A percentile compares a stretch with the other conserved stretches of the same genome.
Evolutionary conservation across 169 alveolate genomes (phyloP).

Genomic region (Plasmodium chabaudi): DNA sequence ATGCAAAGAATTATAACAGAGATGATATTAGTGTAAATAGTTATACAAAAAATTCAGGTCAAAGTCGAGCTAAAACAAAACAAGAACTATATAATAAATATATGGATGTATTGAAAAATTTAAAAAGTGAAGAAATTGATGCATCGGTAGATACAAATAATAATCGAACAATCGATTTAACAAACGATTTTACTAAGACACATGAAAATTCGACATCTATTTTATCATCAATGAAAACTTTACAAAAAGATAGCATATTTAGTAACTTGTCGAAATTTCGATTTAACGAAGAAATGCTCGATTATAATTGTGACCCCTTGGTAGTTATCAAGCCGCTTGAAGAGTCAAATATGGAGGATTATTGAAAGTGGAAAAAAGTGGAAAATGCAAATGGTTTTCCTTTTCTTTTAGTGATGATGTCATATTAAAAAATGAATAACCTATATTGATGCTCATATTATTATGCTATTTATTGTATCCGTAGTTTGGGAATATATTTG

Average conservation of each 20-base stretch:
- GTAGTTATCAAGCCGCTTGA: slow-evolving; percentile 58
- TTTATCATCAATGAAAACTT: slow-evolving; percentile 52
- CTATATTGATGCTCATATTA: no score
- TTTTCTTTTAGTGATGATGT: no score
- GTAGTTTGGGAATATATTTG: no score
- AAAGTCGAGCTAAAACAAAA: slow-evolving; percentile 18
- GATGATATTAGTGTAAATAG: not conserved
- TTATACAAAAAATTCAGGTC: slow-evolving; percentile 5
- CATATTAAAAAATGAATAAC: no score
- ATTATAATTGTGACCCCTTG: slow-evolving; percentile 61
- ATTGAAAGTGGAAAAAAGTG: not conserved
- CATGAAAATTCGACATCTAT: slow-evolving; percentile 73
- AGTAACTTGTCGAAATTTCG: slow-evolving; percentile 62
- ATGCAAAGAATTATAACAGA: not conserved
- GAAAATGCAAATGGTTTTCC: not conserved
- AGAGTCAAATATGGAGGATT: slow-evolving; percentile 55
- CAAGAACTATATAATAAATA: slow-evolving; percentile 59
- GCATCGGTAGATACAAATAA: slow-evolving; percentile 58
- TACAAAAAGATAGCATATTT: slow-evolving; percentile 60
- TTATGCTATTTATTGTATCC: no score
- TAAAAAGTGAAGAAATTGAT: slow-evolving; percentile 72
- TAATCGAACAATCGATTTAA: slow-evolving; percentile 54
- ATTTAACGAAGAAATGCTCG: slow-evolving; percentile 61
- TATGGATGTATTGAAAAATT: slow-evolving; percentile 60
- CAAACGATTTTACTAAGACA: slow-evolving; percentile 57